These are phyloP conservation scores for Colletotrichum sp. DNA, from an alignment of 2,329 filamentous ascomycete species.

Conservation along the genomic window DNA sequence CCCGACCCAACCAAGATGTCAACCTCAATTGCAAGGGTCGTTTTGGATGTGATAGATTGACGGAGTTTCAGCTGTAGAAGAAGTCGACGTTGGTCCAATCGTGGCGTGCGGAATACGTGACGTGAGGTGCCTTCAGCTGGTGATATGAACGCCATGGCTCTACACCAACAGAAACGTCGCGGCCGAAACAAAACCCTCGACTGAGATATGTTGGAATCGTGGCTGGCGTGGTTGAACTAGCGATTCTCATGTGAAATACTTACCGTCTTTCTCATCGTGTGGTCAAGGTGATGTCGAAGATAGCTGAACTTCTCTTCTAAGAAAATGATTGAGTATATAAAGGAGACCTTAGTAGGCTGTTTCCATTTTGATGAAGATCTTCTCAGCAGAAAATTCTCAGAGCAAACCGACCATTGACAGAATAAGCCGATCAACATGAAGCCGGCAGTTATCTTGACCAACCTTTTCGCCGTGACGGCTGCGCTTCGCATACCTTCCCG, in stretches of 20 bases:
- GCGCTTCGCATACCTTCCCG: background rate
- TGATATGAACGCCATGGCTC: background rate
- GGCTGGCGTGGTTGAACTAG: background rate
- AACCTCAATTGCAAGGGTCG: background rate
- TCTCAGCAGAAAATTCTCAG: background rate
- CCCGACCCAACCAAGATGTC: background rate
- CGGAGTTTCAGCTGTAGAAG: background rate
- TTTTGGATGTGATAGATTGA: background rate
- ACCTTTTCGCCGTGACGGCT: background rate
- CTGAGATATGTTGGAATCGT: background rate
- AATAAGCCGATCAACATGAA: background rate
- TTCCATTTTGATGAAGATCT: background rate
- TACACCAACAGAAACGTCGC: background rate
- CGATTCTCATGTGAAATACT: background rate
- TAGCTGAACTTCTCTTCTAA: background rate
- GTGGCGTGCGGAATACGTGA: background rate
- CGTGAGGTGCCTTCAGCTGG: background rate
- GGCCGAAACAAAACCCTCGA: accelerated
- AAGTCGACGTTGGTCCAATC: background rate
- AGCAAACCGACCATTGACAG: accelerated
- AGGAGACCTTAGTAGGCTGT: background rate
- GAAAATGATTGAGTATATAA: background rate
- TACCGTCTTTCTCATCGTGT: background rate
- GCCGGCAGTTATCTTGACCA: background rate
- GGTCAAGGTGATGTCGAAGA: background rate